phyloP scores from a whole-genome alignment of 352 stramenopile genomes.

The Phytopythium chamaehyphon region DNA sequence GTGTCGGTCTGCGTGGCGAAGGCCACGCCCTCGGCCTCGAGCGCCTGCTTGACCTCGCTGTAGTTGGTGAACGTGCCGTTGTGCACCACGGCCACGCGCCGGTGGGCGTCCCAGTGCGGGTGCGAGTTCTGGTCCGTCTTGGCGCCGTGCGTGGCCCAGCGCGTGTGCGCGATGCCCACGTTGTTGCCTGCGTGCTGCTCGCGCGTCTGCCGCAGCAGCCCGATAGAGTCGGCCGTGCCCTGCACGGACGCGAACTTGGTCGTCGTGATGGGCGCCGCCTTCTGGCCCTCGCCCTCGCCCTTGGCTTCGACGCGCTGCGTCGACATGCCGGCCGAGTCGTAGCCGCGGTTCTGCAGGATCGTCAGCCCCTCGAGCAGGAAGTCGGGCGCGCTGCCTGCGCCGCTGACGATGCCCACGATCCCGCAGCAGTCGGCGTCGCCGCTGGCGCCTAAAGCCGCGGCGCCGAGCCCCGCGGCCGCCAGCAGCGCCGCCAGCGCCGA shows the following conservation, averaged over 20 bases:
- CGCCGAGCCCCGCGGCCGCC: conserved; percentile 5
- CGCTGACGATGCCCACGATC: conserved; percentile 76
- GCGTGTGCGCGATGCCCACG: conserved; percentile 98
- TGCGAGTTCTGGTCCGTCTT: conserved; percentile 99
- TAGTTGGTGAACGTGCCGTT: conserved; percentile 99
- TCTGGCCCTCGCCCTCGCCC: neutral
- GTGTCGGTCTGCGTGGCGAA: conserved; percentile 98
- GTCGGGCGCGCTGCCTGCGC: conserved; percentile 59
- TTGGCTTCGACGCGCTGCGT: conserved; percentile 60
- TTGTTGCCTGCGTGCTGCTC: conserved; percentile 80
- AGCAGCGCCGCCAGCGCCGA: conserved; percentile 1
- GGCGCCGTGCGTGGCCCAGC: conserved; percentile 97
- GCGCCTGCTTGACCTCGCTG: conserved; percentile 87
- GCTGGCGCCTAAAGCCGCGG: conserved; percentile 14
- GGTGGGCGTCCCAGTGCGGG: conserved; percentile 93
- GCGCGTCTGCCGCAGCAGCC: conserved; percentile 82
- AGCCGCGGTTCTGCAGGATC: conserved; percentile 94
- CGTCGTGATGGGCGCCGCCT: conserved; percentile 65
- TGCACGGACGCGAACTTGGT: conserved; percentile 94
- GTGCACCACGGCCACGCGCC: conserved; percentile 95
- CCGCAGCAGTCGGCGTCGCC: conserved; percentile 50
- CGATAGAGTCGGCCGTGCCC: conserved; percentile 92
- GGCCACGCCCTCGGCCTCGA: conserved; percentile 81
- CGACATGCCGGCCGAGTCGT: conserved; percentile 97
- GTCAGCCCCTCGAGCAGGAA: conserved; percentile 87